phyloP scores from a whole-genome alignment of 1,284 basidiomycete species.

The Melampsora larici-populina region DNA sequence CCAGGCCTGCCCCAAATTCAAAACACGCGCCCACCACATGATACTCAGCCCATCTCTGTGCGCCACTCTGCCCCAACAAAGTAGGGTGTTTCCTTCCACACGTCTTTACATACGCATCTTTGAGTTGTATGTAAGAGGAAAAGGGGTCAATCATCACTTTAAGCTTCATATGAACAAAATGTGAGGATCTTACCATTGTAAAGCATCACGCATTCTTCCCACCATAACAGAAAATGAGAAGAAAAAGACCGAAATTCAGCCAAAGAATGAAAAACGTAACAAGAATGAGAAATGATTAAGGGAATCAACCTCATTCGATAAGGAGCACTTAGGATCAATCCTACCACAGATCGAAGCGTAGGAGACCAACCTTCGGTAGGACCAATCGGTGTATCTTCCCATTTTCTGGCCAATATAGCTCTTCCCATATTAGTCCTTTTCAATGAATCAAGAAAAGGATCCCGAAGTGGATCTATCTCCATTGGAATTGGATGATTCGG shows the following conservation, averaged over 20 bases:
- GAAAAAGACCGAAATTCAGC: background rate
- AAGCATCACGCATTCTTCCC: slow-evolving; percentile 38
- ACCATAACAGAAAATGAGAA: slow-evolving; percentile 19
- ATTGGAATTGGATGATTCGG: background rate
- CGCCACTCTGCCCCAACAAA: slow-evolving; percentile 45
- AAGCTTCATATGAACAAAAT: background rate
- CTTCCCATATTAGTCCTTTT: slow-evolving; percentile 7
- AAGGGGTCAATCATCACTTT: background rate
- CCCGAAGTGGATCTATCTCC: background rate
- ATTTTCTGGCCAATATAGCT: slow-evolving; percentile 16
- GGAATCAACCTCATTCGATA: slow-evolving; percentile 35
- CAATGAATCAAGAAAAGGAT: slow-evolving; percentile 27
- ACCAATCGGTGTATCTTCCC: slow-evolving; percentile 34
- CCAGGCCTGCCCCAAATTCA: too few relatives aligned
- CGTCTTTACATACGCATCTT: slow-evolving; percentile 44
- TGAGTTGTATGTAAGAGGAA: background rate
- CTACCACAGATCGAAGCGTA: slow-evolving; percentile 36
- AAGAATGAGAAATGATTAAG: background rate
- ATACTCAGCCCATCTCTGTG: slow-evolving; percentile 47
- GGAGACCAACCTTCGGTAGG: slow-evolving; percentile 26
- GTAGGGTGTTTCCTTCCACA: slow-evolving; percentile 46
- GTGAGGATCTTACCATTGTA: slow-evolving; percentile 32
- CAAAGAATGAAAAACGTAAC: background rate
- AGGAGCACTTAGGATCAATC: slow-evolving; percentile 25
- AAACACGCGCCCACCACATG: too few relatives aligned